These are phyloP conservation scores for Ustilaginoidea virens DNA, from an alignment of 2,329 filamentous ascomycete species.

Conservation along the genomic window DNA sequence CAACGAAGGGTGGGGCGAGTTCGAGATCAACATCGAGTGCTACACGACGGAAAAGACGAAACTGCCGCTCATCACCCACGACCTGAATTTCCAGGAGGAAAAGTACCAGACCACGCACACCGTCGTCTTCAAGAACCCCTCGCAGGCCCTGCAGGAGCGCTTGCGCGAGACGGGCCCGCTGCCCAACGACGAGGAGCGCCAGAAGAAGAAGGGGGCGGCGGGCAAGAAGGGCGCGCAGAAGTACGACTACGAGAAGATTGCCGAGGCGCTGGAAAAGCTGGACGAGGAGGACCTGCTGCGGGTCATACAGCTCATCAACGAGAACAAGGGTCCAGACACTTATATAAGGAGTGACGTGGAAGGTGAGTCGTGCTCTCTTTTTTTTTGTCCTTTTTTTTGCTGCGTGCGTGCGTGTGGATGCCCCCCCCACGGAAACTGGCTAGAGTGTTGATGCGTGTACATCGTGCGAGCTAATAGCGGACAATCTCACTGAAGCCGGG, in stretches of 20 bases:
- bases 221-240: conserved; percentile 65
- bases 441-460: conserved; percentile 16
- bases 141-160: conserved; percentile 62
- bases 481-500: conserved; percentile 44
- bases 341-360: conserved; percentile 97
- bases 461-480: conserved; percentile 17
- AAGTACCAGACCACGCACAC: conserved; percentile 72
- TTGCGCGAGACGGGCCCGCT: conserved; percentile 76
- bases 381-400: no score
- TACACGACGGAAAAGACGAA: conserved; percentile 79
- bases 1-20: conserved; percentile 97
- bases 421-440: no score
- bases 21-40: conserved; percentile 81
- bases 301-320: conserved; percentile 95
- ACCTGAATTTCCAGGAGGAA: conserved; percentile 76
- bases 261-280: conserved; percentile 77
- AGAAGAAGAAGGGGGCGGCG: conserved; percentile 45
- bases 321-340: conserved; percentile 86
- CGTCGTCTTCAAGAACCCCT: conserved; percentile 85
- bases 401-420: conserved; percentile 4
- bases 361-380: conserved; percentile 56
- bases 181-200: conserved; percentile 53
- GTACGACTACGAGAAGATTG: conserved; percentile 88
- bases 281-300: conserved; percentile 86
- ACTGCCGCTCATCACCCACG: conserved; percentile 57